Percentiles rank a stretch among this genome's conserved stretches.
phyloP scores from a whole-genome alignment of 129 eudicot species.

The Helianthus tuberosus region DNA sequence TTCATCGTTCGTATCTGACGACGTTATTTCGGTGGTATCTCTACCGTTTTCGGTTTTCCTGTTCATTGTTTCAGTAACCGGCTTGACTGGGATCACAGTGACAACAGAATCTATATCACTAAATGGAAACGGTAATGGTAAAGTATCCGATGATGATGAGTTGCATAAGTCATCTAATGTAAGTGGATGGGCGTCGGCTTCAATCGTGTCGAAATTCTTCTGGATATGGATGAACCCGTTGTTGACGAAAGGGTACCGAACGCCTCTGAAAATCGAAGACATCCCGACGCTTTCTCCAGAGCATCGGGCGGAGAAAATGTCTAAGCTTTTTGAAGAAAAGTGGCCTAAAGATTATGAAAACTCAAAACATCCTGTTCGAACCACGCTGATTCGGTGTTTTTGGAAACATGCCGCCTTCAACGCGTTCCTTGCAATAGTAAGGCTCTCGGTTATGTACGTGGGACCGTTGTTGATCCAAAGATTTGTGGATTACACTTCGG shows the following conservation, averaged over 20 bases:
- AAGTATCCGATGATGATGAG: conserved; percentile 28
- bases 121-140: conserved; percentile 21
- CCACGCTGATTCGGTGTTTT: conserved; percentile 70
- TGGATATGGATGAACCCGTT: conserved; percentile 91
- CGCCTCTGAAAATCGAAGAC: conserved; percentile 63
- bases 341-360: conserved; percentile 82
- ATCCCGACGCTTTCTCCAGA: conserved; percentile 80
- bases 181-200: conserved; percentile 71
- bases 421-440: conserved; percentile 59
- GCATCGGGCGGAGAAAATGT: conserved; percentile 73
- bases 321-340: conserved; percentile 59
- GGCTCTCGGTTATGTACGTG: conserved; percentile 78
- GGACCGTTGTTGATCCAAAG: conserved; percentile 81
- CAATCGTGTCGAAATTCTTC: conserved; percentile 60
- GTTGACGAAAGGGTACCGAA: conserved; percentile 53
- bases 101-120: conserved; percentile 29
- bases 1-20: conserved; percentile 38
- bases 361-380: conserved; percentile 70
- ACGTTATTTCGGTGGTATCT: conserved; percentile 42
- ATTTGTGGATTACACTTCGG: conserved; percentile 75
- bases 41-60: conserved; percentile 54
- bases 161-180: conserved; percentile 43
- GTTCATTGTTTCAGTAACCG: conserved; percentile 50
- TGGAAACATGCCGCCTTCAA: conserved; percentile 74
- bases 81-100: conserved; percentile 59